phyloP scores from a whole-genome alignment of 73 alveolate genomes.

The Tetrahymena malaccensis region DNA sequence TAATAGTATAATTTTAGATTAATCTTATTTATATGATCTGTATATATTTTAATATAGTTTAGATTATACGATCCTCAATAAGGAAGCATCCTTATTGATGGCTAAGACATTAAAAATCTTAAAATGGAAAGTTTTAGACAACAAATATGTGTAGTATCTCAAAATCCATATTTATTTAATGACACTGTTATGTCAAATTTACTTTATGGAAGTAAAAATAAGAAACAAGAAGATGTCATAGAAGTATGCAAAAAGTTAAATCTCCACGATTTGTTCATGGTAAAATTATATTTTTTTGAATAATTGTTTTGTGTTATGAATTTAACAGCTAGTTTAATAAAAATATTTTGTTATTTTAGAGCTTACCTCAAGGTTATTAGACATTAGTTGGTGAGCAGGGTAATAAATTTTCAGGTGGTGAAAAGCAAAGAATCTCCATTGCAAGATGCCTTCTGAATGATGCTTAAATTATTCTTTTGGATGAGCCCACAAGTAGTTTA shows the following conservation, averaged over 20 bases:
- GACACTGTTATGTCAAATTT: slow-evolving; percentile 70
- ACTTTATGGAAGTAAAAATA: slow-evolving; percentile 62
- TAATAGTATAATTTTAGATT: slow-evolving; percentile 21
- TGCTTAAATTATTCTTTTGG: slow-evolving; percentile 65
- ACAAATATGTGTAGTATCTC: slow-evolving; percentile 62
- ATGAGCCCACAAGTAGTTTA: slow-evolving; percentile 83
- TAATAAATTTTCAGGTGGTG: slow-evolving; percentile 83
- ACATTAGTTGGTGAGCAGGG: slow-evolving; percentile 85
- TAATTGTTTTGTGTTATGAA: neutral
- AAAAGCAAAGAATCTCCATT: slow-evolving; percentile 64
- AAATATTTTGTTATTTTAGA: slow-evolving; percentile 47
- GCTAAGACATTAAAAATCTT: slow-evolving; percentile 54
- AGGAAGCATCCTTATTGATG: slow-evolving; percentile 66
- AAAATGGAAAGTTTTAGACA: slow-evolving; percentile 62
- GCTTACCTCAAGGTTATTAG: slow-evolving; percentile 70
- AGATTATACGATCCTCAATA: slow-evolving; percentile 51
- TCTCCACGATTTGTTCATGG: slow-evolving; percentile 13
- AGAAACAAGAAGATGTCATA: slow-evolving; percentile 60
- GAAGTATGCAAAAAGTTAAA: slow-evolving; percentile 49
- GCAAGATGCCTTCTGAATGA: slow-evolving; percentile 81
- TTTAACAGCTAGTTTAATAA: neutral
- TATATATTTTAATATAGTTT: neutral
- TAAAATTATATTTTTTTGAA: neutral
- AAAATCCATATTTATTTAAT: slow-evolving; percentile 70
- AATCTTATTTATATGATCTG: neutral